Base-by-base conservation (phyloP, 345 rosid genomes). In the Linum usitatissimum region DNA sequence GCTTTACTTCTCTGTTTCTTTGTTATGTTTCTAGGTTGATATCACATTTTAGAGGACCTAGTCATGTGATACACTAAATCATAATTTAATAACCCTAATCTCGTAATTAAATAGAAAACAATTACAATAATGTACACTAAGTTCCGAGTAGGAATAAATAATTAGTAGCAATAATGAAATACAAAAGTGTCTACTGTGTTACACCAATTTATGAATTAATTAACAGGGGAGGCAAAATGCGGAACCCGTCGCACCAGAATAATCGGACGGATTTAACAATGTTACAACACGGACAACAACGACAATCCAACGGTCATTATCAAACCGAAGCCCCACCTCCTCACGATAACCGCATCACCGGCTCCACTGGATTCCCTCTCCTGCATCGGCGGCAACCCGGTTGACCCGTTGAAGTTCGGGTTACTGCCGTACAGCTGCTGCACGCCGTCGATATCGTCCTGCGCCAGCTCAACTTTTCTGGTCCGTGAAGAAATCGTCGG, bases 341-440 rank as follows among this genome's bases (percentile, higher is more conserved):
- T 34, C 38, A 34, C 1, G 28, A 23, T 4, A 1, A 7, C 30
- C 59, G 6, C 21, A 3, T 6, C 0, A 6, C 13, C 9, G 30
- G 20, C 20, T 8, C 9, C 59, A 55, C 30, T 28, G 4, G 23
- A 7, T 2, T 28, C 30, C 3, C 30, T 55, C 30, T 18, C 59
- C 59, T 28, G 23, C 21, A 28, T 12, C 9, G 59, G 6, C 14
- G 59, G 30, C 23, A 19, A 9, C 0, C 20, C 21, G 13, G 59
- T 20, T 23, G 28, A 23, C 6, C 59, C 59, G 30, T 55, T 20
- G 59, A 18, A 55, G 6, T 18, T 18, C 9, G 59, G 59, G 59
- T 55, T 55, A 28, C 59, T 55, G 13, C 59, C 59, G 59, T 55
- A 55, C 59, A 55, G 18, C 15, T 9, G 23, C 30, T 19, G 59